Conservation (phyloP, 257 asterid species). For the Gentiana straminea region DNA sequence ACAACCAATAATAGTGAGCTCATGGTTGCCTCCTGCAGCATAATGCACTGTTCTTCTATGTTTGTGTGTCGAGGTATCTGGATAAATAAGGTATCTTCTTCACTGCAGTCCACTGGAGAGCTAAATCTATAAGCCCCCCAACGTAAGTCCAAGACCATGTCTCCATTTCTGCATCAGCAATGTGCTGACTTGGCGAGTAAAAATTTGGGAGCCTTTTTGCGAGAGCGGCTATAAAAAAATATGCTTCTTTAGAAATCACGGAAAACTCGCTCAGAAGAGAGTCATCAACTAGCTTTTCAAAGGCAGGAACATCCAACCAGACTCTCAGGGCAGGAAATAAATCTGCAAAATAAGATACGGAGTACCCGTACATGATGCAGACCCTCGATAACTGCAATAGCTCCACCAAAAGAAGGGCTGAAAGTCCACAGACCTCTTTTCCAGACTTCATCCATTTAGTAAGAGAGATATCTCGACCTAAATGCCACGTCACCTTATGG, state of each 20-base stretch:
- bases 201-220: slow-evolving; percentile 67
- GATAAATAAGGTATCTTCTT: slow-evolving; percentile 33
- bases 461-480: slow-evolving; percentile 46
- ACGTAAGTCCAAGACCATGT: slow-evolving; percentile 66
- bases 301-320: slow-evolving; percentile 63
- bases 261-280: slow-evolving; percentile 55
- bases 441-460: slow-evolving; percentile 67
- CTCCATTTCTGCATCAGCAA: slow-evolving; percentile 26
- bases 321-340: slow-evolving; percentile 56
- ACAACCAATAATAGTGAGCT: slow-evolving; percentile 56
- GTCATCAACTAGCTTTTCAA: slow-evolving; percentile 40
- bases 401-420: slow-evolving; percentile 72
- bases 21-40: slow-evolving; percentile 30
- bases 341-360: slow-evolving; percentile 52
- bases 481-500: slow-evolving; percentile 74
- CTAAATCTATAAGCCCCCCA: slow-evolving; percentile 55
- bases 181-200: slow-evolving; percentile 29
- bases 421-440: slow-evolving; percentile 57
- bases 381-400: slow-evolving; percentile 83
- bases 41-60: slow-evolving; percentile 15
- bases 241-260: slow-evolving; percentile 62
- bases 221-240: slow-evolving; percentile 60
- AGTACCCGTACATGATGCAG: slow-evolving; percentile 53
- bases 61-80: slow-evolving; percentile 20
- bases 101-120: slow-evolving; percentile 60